Base-by-base conservation (phyloP, 257 asterid genomes). In the Solanum gracilifrons region DNA sequence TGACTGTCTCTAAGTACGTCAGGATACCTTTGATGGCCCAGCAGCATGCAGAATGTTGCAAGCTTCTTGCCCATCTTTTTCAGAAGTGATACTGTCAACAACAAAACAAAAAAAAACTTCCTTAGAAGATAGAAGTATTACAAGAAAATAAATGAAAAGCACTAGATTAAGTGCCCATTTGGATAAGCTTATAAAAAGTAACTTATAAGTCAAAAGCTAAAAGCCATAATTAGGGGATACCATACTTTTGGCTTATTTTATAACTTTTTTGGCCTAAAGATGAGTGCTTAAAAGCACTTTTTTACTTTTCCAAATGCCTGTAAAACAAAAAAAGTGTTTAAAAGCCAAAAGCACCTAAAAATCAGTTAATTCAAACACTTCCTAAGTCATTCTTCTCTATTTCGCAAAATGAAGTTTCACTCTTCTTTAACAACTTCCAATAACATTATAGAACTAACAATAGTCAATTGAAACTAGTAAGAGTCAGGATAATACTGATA, bases 61-160 rank as follows among this genome's bases (percentile, higher is more conserved):
- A 86, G 98, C 99, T 87, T 96, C 94, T 92, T 97, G 92, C 85
- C 99, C 99, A 89, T 97, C 98, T 91, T 95, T 92, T 92, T 97
- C 99, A 83, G 98, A 92, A 80, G 79, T 90, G 87, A 97, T 97
- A 92, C 99, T 97, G 92, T 87, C 66, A 55, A 55, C 20, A 46
- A 46, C 60, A 6, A 55, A 20, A 55, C 6, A 43, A 25, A 68
- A 46, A 23, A 87, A 13, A 62, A 33, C 39, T 68, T 66, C n/a
- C 79, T 87, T 33, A 88, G 82, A 68, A 86, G 79, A 51, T 11
- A 71, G 41, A 25, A 62, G n/a, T 21, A 85, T 33, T 66, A 36
- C 71, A 82, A 16, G 21, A 73, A 46, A 21, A 88, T n/a, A 51
- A 23, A 71, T 33, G 82, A 69, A 55, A 68, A 87, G 27, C 83